Evolutionary conservation across 2,329 filamentous ascomycete genomes (phyloP), one percentile per base, ranked within the genome.

Genomic region (Neoascochyta sp.): DNA sequence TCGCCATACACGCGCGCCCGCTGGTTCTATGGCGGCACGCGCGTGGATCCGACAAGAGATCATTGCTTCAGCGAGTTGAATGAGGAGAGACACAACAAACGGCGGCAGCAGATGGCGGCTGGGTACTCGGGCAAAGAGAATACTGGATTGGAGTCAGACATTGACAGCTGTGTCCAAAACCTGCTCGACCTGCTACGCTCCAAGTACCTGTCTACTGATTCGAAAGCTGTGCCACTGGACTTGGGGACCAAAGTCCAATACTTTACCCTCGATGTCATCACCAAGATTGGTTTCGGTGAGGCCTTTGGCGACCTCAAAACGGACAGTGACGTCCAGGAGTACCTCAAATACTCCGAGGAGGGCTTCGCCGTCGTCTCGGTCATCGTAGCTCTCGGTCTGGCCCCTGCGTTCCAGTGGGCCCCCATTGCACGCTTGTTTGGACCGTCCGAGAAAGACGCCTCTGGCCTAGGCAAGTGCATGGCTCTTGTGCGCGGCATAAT

Each of bases 261-360:
- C 52, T 68, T 76, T 32, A 72, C 73, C 1, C 60, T 76, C 8
- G 75, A 77, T 36, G 65, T 74, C 24, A 74, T 78, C 36, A 70
- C 65, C 25, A 64, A 64, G 18, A 52, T 77, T 5, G 69, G 70
- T 0, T 73, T 75, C 32, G 74, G 71, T 3, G 44, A 64, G 9
- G 49, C 70, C 0, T 73, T 73, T 36, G 72, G 73, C 2, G 70
- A 69, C 39, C 57, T 76, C 16, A 55, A 57, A n/a, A 57, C 65
- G 5, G 71, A 76, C 34, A 53, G 59, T 9, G 73, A 76, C 37
- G 27, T 70, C 2, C 64, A 67, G 21, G 35, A 41, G 9, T 50
- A 71, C 45, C 63, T 71, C 33, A 47, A 66, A 30, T 67, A 68
- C 23, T 63, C 62, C 27, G 59, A 63, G 13, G 59, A 57, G 9